Evolutionary conservation across 148 eudicot species (phyloP), one percentile per base, ranked within the genome.

Genomic region (Fagopyrum esculentum): DNA sequence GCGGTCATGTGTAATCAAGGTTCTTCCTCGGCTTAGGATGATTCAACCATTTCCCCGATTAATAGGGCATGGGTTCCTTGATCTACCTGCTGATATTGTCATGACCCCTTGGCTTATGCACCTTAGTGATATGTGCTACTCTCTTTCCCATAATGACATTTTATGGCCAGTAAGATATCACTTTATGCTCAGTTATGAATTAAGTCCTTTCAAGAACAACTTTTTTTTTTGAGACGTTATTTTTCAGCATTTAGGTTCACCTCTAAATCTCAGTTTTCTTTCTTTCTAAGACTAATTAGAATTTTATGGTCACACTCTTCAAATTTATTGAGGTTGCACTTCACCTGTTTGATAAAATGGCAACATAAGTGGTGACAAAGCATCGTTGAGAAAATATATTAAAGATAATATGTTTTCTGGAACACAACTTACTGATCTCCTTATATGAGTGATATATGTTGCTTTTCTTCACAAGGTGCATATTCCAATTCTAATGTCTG

Each of bases 11-110:
- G 26, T 22, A 22, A 22, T 22, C 26, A 22, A 22, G 26, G 26
- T 22, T 22, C 26, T 22, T 22, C 26, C 26, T 22, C 26, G 26
- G 26, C 26, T 22, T 22, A 22, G 26, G 26, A 22, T 22, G 26
- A 22, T 22, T 22, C 26, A 22, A 22, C 26, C 26, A 22, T 22
- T 22, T 22, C 26, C 26, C 26, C 26, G 26, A 22, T 63, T 78
- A 79, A 80, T 86, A 92, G 99, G 99, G 90, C 5, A 78, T 87
- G 45, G 97, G 99, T 77, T 87, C 99, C 60, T 73, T 95, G 84
- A 74, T 95, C 77, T 95, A 95, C 89, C 86, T 95, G 85, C 82
- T 95, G 75, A 55, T 92, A 78, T 87, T 95, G 79, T 95, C 99
- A 49, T 85, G 85, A 88, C 98, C 97, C 22, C 97, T 95, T 81